Evolutionary conservation across 352 stramenopile genomes (phyloP), one percentile per base, ranked within the genome.

Genomic region (Globisporangium orthogonon): DNA sequence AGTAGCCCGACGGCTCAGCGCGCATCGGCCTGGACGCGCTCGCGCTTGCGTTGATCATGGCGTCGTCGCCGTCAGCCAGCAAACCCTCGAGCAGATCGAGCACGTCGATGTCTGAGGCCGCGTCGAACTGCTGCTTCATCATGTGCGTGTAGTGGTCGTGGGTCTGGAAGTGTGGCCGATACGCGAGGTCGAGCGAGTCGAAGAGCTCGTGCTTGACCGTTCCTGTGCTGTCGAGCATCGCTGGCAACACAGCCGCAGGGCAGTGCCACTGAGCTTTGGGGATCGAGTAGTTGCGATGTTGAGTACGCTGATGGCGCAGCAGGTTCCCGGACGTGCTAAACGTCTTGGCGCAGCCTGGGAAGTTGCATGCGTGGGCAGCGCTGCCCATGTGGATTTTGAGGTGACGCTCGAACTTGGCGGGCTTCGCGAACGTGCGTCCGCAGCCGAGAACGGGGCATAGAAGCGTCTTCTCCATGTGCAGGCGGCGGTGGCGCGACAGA

Each of bases 401-500:
- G 44, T 49, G 44, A 18, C 44, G 44, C 44, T 31, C n/a, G 44
- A 49, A 31, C 44, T 49, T 49, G n/a, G n/a, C 44, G 5, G 4
- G n/a, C 44, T 49, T 49, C 5, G 44, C n/a, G 44, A 49, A 49
- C 44, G n/a, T 41, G 49, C 49, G 49, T 14, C 10, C 15, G 29
- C 33, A 41, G 49, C 17, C 30, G 67, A 64, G n/a, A 10, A 49
- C 44, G 3, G 44, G 44, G 6, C 44, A 49, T 7, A 31, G 4
- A 10, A 49, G 13, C 44, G n/a, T 49, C n/a, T 31, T 49, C n/a
- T 31, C n/a, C 53, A 71, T 59, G 59, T 86, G 75, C 14, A 86
- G 69, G 9, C 73, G 73, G 17, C 70, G 68, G 56, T 86, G 75
- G 33, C 75, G 75, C 40, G 75, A 71, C 41, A 86, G 63, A 63